Evolutionary conservation across 345 rosid species (phyloP).

Genomic region (Corchorus capsularis): DNA sequence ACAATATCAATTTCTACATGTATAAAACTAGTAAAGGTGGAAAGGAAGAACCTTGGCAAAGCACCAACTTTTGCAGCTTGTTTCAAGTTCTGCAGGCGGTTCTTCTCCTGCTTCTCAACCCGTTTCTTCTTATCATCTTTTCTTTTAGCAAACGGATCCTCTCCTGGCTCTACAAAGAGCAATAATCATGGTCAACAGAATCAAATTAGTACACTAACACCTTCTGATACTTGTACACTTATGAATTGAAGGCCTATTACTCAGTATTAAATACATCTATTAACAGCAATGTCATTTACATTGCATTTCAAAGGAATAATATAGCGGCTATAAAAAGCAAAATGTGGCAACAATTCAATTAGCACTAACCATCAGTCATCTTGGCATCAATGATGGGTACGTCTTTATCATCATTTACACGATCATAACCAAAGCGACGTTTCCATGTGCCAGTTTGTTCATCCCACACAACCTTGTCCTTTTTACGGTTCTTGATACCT

Average conservation of each 20-base stretch:
- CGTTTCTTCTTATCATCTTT: slow-evolving; percentile 67
- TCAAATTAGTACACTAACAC: background rate
- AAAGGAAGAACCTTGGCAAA: slow-evolving; percentile 71
- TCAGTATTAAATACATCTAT: background rate
- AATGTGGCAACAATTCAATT: background rate
- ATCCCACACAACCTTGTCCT: slow-evolving; percentile 81
- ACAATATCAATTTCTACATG: background rate
- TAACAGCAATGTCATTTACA: background rate
- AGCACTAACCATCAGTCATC: slow-evolving; percentile 66
- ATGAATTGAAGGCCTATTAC: background rate
- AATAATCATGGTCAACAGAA: background rate
- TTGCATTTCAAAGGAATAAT: background rate
- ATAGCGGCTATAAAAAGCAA: background rate
- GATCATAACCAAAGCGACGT: slow-evolving; percentile 88
- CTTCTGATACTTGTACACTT: background rate
- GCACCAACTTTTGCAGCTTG: slow-evolving; percentile 76
- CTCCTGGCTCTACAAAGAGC: slow-evolving; percentile 66
- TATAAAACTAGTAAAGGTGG: background rate
- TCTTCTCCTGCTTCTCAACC: slow-evolving; percentile 80
- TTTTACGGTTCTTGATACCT: slow-evolving; percentile 86
- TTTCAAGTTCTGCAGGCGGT: slow-evolving; percentile 69
- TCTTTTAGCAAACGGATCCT: slow-evolving; percentile 86
- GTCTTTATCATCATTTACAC: slow-evolving; percentile 87
- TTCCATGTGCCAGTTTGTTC: slow-evolving; percentile 86
- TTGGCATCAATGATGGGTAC: slow-evolving; percentile 86